These are phyloP conservation scores for Strombidium stylifer DNA, from an alignment of 73 alveolate genomes.

Conservation along the genomic window DNA sequence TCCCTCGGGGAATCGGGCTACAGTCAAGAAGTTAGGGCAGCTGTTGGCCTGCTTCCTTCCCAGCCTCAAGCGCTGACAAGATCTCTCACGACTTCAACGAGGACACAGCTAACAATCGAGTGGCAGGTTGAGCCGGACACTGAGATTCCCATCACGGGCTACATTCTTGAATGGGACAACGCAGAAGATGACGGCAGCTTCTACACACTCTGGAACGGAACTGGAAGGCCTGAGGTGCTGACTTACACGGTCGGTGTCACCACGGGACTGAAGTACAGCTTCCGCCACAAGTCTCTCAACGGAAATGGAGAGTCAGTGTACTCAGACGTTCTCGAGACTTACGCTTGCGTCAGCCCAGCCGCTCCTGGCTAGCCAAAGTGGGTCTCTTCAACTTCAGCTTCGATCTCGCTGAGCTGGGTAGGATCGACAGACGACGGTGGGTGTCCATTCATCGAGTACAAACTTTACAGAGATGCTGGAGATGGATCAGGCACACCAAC, in stretches of 20 bases:
- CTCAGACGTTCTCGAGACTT: conserved; percentile 26
- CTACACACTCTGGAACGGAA: conserved; percentile 31
- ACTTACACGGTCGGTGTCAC: conserved; percentile 9
- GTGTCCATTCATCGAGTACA: conserved; percentile 51
- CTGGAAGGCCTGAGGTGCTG: conserved; percentile 45
- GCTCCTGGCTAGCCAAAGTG: conserved; percentile 39
- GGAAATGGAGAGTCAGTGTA: conserved; percentile 43
- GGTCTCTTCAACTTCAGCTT: conserved; percentile 44
- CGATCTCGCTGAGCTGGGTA: conserved; percentile 59
- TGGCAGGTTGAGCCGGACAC: conserved; percentile 45
- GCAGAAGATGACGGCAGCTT: conserved; percentile 6
- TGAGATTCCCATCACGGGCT: conserved; percentile 46
- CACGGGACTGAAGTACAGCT: conserved; percentile 36
- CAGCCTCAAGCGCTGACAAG: conserved; percentile 5
- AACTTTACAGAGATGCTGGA: conserved; percentile 61
- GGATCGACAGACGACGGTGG: conserved; percentile 72
- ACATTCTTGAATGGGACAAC: conserved; percentile 38
- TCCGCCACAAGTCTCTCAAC: conserved; percentile 41
- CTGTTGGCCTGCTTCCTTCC: conserved; percentile 21
- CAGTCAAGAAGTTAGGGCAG: neutral
- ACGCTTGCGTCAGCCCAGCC: conserved; percentile 59
- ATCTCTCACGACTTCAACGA: conserved; percentile 20
- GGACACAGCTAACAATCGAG: conserved; percentile 2
- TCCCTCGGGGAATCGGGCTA: conserved; percentile 26
- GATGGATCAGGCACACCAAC: conserved; percentile 14